Evolutionary conservation across 2,329 filamentous ascomycete genomes (phyloP).

Genomic region (Plectosphaerella plurivora): DNA sequence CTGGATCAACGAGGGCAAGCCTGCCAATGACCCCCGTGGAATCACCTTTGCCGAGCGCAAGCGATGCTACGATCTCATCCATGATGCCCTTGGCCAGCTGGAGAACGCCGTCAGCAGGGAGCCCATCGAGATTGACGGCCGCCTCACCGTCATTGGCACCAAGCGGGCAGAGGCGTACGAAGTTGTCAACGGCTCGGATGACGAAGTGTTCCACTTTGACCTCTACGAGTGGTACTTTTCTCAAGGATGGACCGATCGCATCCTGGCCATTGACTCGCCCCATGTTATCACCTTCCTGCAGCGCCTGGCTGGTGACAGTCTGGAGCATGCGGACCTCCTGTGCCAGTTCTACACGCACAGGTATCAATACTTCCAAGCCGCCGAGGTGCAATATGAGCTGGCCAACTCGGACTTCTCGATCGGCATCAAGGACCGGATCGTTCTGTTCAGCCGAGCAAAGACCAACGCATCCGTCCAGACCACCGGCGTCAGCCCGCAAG

Average conservation of each 20-base stretch:
- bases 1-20: slow-evolving; percentile 83
- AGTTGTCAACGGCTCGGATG: slow-evolving; percentile 80
- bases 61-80: slow-evolving; percentile 81
- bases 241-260: slow-evolving; percentile 77
- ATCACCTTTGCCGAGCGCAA: slow-evolving; percentile 66
- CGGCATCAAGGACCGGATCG: slow-evolving; percentile 79
- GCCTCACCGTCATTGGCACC: slow-evolving; percentile 68
- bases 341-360: slow-evolving; percentile 91
- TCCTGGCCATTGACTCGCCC: slow-evolving; percentile 78
- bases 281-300: slow-evolving; percentile 85
- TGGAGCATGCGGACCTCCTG: slow-evolving; percentile 80
- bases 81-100: slow-evolving; percentile 72
- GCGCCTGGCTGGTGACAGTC: slow-evolving; percentile 66
- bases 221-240: slow-evolving; percentile 97
- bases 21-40: slow-evolving; percentile 64
- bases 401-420: slow-evolving; percentile 79
- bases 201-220: slow-evolving; percentile 92
- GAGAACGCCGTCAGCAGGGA: slow-evolving; percentile 66
- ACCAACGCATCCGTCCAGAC: slow-evolving; percentile 86
- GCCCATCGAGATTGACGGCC: slow-evolving; percentile 73
- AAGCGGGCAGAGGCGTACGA: slow-evolving; percentile 85
- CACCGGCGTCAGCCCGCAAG: slow-evolving; percentile 69
- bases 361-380: slow-evolving; percentile 79
- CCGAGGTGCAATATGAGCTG: slow-evolving; percentile 77
- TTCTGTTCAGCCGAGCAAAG: slow-evolving; percentile 84